phyloP scores from a whole-genome alignment of 257 asterid genomes.

The Echium plantagineum region DNA sequence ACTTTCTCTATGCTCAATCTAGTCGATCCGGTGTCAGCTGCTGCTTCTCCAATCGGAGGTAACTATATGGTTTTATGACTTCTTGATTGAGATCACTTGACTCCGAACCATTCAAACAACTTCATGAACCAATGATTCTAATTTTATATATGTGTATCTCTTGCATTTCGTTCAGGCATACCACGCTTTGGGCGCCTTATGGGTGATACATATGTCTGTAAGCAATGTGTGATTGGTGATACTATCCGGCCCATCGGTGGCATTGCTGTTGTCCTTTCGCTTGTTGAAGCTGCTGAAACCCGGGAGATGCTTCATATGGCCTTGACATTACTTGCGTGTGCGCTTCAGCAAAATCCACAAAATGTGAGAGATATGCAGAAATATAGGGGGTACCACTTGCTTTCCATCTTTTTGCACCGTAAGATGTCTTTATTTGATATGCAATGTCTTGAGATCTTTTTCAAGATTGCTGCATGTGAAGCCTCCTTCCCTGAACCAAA shows the following conservation, averaged over 20 bases:
- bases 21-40: constrained; percentile 96
- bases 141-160: constrained; percentile 13
- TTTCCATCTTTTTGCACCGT: constrained; percentile 83
- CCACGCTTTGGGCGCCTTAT: constrained; percentile 96
- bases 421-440: constrained; percentile 92
- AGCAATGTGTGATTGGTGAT: constrained; percentile 87
- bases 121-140: constrained; percentile 2
- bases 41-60: constrained; percentile 99
- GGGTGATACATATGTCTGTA: constrained; percentile 84
- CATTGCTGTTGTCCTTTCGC: constrained; percentile 89
- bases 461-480: constrained; percentile 98
- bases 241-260: constrained; percentile 93
- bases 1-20: constrained; percentile 87
- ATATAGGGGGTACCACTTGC: constrained; percentile 92
- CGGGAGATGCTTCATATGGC: constrained; percentile 99
- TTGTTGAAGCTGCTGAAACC: constrained; percentile 96
- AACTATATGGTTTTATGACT: constrained; percentile 22
- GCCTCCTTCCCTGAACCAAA: constrained; percentile 95
- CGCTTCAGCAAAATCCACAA: constrained; percentile 97
- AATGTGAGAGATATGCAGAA: constrained; percentile 93
- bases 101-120: constrained; percentile 3
- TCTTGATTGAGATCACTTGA: neutral
- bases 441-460: constrained; percentile 95
- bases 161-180: constrained; percentile 52
- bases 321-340: constrained; percentile 66